A percentile compares a stretch with the other conserved stretches of the same genome.
These are phyloP conservation scores for Coemansia sp. DNA, from an alignment of 192 early-diverging fungal genomes.

Conservation along the genomic window DNA sequence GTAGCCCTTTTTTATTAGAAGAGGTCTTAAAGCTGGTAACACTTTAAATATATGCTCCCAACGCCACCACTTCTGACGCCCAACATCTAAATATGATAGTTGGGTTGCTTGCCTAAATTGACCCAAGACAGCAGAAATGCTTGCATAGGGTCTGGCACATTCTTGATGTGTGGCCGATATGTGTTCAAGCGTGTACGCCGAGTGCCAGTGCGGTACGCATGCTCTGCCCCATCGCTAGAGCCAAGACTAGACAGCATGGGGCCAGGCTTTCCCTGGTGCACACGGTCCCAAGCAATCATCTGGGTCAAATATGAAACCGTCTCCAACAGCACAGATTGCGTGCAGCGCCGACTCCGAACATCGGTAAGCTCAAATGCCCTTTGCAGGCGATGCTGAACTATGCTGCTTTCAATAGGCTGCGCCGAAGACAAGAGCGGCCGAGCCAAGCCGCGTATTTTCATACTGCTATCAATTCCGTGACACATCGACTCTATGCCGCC, in stretches of 20 bases:
- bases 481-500: background rate
- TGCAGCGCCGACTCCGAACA: background rate
- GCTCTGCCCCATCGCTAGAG: background rate
- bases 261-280: conserved; percentile 32
- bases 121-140: conserved; percentile 19
- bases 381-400: background rate
- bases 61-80: background rate
- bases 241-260: background rate
- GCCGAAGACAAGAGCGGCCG: background rate
- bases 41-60: too few species aligned
- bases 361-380: conserved; percentile 13
- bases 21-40: too few species aligned
- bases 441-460: background rate
- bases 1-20: background rate
- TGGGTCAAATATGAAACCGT: conserved; percentile 24
- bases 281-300: conserved; percentile 45
- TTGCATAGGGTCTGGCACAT: conserved; percentile 25
- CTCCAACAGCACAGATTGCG: conserved; percentile 2
- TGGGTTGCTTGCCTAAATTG: background rate
- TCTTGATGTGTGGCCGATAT: conserved; percentile 46
- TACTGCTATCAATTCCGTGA: background rate
- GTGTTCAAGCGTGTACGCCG: conserved; percentile 41
- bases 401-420: background rate
- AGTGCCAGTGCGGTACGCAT: conserved; percentile 29
- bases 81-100: background rate